Percentiles rank a stretch among this genome's conserved stretches.
phyloP scores from a whole-genome alignment of 495 filamentous ascomycete genomes.

The Penicillium dipodomyicola region DNA sequence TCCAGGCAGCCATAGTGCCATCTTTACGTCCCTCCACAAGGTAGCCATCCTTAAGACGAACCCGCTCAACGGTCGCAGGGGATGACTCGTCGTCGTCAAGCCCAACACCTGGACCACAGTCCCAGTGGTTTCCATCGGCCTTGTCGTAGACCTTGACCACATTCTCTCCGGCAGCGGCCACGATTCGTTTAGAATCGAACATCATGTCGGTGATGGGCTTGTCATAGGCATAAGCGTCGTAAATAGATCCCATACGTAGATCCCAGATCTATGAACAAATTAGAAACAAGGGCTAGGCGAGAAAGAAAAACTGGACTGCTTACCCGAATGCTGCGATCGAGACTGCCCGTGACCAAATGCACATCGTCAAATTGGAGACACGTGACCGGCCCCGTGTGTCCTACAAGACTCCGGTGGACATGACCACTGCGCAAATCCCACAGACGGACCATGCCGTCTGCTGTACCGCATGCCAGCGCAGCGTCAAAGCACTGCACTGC shows the following conservation, averaged over 20 bases:
- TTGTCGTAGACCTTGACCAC: slow-evolving; percentile 98
- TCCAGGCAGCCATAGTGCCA: slow-evolving; percentile 89
- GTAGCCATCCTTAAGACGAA: slow-evolving; percentile 92
- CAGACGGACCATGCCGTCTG: slow-evolving; percentile 94
- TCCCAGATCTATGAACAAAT: slow-evolving; percentile 81
- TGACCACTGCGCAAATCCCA: slow-evolving; percentile 97
- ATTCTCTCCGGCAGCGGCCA: slow-evolving; percentile 83
- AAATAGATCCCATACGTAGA: slow-evolving; percentile 91
- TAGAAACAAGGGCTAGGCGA: slow-evolving; percentile 9
- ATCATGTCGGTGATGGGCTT: slow-evolving; percentile 94
- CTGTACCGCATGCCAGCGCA: slow-evolving; percentile 94
- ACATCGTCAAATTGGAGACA: slow-evolving; percentile 96
- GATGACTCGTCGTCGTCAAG: slow-evolving; percentile 58
- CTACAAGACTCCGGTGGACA: slow-evolving; percentile 92
- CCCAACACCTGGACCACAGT: slow-evolving; percentile 80
- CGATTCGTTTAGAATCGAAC: slow-evolving; percentile 91
- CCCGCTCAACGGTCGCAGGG: slow-evolving; percentile 75
- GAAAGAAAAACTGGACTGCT: slow-evolving; percentile 33
- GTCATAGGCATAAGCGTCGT: slow-evolving; percentile 95
- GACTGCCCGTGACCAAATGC: slow-evolving; percentile 89
- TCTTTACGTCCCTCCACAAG: slow-evolving; percentile 86
- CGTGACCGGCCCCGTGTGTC: slow-evolving; percentile 93
- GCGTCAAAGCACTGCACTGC: slow-evolving; percentile 96
- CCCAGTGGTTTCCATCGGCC: slow-evolving; percentile 92
- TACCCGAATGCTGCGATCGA: slow-evolving; percentile 92